These are phyloP conservation scores for Corynespora cassiicola DNA, from an alignment of 2,329 filamentous ascomycete species.

Conservation along the genomic window DNA sequence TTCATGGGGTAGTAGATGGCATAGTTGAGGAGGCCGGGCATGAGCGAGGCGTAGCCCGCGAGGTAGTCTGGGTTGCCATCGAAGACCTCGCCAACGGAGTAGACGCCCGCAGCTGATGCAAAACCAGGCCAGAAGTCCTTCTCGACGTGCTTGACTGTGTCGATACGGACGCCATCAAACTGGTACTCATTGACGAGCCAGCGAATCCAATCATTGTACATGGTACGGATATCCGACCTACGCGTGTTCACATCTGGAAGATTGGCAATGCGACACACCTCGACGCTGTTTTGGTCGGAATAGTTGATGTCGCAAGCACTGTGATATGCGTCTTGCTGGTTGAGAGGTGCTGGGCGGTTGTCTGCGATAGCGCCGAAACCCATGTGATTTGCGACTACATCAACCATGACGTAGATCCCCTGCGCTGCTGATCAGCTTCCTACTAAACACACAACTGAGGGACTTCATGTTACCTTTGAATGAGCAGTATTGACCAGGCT, in stretches of 20 bases:
- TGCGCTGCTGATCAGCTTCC: constrained; percentile 13
- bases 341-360: constrained; percentile 34
- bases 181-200: constrained; percentile 37
- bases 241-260: constrained; percentile 39
- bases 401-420: constrained; percentile 58
- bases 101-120: constrained; percentile 61
- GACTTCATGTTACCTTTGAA: constrained; percentile 53
- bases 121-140: constrained; percentile 65
- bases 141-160: constrained; percentile 68
- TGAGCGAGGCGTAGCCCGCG: constrained; percentile 59
- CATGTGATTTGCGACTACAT: constrained; percentile 59
- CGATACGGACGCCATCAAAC: constrained; percentile 64
- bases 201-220: constrained; percentile 36
- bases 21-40: constrained; percentile 69
- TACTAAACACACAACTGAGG: no score
- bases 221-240: constrained; percentile 25
- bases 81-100: constrained; percentile 67
- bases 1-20: constrained; percentile 54
- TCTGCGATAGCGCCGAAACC: constrained; percentile 32
- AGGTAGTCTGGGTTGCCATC: constrained; percentile 61
- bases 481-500: constrained; percentile 55
- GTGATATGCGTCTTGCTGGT: constrained; percentile 35
- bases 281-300: constrained; percentile 35
- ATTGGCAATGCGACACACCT: constrained; percentile 37
- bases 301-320: constrained; percentile 36